Conservation (phyloP, 495 filamentous ascomycete species). For the Talaromyces ruber region DNA sequence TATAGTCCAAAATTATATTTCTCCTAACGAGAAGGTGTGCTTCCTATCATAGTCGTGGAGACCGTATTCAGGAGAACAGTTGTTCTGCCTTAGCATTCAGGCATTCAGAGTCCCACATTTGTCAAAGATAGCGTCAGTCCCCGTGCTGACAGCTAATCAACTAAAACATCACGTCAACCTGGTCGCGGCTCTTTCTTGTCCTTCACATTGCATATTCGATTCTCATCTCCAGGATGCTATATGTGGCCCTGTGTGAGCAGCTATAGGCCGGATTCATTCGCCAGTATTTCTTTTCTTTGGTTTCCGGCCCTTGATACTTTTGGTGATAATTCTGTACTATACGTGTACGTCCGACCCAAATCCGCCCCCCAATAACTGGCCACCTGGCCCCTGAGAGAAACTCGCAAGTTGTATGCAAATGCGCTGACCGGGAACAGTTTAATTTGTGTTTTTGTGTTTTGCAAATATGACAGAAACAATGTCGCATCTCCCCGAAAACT, state of each 20-base stretch:
- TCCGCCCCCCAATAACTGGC: conserved; percentile 2
- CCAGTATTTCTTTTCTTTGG: background rate
- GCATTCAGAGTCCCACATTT: background rate
- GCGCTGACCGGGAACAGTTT: conserved; percentile 10
- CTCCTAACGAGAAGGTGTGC: background rate
- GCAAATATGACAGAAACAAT: conserved; percentile 12
- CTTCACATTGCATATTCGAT: background rate
- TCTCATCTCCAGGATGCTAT: background rate
- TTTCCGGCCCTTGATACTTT: background rate
- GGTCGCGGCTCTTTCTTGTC: background rate
- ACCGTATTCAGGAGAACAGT: background rate
- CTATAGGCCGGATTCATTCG: background rate
- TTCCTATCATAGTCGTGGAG: background rate
- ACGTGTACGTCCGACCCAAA: conserved; percentile 5
- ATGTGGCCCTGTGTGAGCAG: background rate
- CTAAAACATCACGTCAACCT: background rate
- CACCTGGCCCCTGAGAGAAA: conserved; percentile 6
- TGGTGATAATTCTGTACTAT: background rate
- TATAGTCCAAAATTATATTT: background rate
- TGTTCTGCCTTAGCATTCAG: background rate
- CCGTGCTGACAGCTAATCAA: background rate
- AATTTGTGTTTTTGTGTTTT: conserved; percentile 4
- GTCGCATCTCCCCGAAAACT: conserved; percentile 9
- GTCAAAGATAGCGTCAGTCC: background rate
- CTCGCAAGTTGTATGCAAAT: background rate